These are phyloP conservation scores for Kodamaea jinghongensis DNA, from an alignment of 805 yeast species.

Conservation along the genomic window DNA sequence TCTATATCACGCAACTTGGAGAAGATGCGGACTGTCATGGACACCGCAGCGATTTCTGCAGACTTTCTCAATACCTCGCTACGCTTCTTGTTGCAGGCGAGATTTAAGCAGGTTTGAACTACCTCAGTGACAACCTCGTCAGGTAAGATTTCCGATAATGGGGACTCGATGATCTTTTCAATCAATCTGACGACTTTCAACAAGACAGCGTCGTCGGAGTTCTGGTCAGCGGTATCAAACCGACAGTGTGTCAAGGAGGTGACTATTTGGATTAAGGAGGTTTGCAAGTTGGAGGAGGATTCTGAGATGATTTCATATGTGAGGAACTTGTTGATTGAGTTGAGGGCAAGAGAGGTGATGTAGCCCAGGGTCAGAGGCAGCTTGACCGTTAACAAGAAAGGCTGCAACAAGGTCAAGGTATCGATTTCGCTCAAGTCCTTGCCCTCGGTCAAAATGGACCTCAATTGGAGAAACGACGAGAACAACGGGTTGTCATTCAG, in stretches of 20 bases:
- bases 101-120: conserved; percentile 83
- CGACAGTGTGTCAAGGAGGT: conserved; percentile 87
- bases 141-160: conserved; percentile 61
- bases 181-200: conserved; percentile 76
- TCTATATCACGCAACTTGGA: conserved; percentile 55
- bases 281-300: conserved; percentile 52
- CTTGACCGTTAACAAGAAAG: conserved; percentile 79
- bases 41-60: conserved; percentile 77
- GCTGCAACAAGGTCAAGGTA: conserved; percentile 73
- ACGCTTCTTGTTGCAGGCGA: conserved; percentile 89
- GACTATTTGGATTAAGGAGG: conserved; percentile 61
- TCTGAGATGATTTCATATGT: conserved; percentile 63
- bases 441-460: conserved; percentile 64
- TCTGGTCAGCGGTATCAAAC: conserved; percentile 91
- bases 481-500: conserved; percentile 54
- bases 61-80: conserved; percentile 85
- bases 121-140: conserved; percentile 86
- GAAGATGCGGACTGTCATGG: conserved; percentile 69
- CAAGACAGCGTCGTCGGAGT: conserved; percentile 87
- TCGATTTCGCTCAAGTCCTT: conserved; percentile 55
- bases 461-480: conserved; percentile 74
- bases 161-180: conserved; percentile 63
- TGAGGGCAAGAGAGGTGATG: conserved; percentile 78
- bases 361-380: conserved; percentile 83
- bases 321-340: conserved; percentile 70